Percentiles rank a stretch among this genome's conserved stretches.
Evolutionary conservation across 202 grass and related monocot species (phyloP).

Genomic region (Miscanthus sacchariflorus): DNA sequence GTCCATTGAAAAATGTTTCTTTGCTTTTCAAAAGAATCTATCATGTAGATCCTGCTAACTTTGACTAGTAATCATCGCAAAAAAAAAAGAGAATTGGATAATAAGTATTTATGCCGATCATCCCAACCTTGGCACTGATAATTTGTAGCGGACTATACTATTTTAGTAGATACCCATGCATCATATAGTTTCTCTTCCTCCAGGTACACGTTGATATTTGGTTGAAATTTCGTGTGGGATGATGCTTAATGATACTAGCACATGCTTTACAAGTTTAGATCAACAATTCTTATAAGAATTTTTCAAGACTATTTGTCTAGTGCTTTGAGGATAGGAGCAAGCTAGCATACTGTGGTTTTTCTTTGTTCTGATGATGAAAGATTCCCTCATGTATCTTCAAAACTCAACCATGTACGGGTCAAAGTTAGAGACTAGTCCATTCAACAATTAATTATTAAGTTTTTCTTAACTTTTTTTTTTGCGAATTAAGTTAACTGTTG

Average conservation of each 20-base stretch:
- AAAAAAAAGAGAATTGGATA: neutral
- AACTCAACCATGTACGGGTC: neutral
- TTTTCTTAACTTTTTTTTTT: too few relatives aligned
- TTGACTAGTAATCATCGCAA: neutral
- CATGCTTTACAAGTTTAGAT: neutral
- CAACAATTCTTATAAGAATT: neutral
- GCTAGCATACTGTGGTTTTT: neutral
- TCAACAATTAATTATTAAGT: slow-evolving; percentile 34
- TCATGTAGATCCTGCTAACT: neutral
- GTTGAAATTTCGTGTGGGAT: neutral
- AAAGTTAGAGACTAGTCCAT: slow-evolving; percentile 15
- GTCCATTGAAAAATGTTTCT: neutral
- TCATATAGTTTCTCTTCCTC: neutral
- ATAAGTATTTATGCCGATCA: neutral
- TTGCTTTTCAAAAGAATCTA: slow-evolving; percentile 19
- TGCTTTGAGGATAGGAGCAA: neutral
- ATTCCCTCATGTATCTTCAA: neutral
- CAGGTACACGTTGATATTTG: neutral
- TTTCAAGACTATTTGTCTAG: neutral
- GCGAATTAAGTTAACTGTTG: neutral
- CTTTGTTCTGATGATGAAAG: neutral
- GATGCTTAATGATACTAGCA: neutral
- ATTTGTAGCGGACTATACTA: neutral
- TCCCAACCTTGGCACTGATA: neutral
- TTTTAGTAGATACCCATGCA: neutral